These are phyloP conservation scores for Nicotiana tabacum DNA, from an alignment of 257 asterid genomes.

Conservation along the genomic window DNA sequence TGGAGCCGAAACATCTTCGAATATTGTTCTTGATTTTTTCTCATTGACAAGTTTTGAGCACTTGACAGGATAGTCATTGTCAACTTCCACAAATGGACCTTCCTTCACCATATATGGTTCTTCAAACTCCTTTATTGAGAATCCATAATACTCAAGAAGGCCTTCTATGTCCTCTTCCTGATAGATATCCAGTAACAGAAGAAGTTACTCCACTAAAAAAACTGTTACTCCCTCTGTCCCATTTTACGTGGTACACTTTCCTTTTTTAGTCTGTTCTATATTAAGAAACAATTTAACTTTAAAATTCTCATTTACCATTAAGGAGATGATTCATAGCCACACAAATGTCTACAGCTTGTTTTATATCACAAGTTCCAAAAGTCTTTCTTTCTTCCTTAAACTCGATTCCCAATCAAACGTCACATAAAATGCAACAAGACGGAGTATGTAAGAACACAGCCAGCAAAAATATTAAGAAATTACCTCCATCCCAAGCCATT, in stretches of 20 bases:
- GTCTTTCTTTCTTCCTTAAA: too few relatives aligned
- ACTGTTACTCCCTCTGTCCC: not conserved
- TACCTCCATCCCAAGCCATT: constrained; percentile 99
- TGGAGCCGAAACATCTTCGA: constrained; percentile 54
- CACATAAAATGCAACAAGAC: too few relatives aligned
- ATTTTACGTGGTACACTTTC: too few relatives aligned
- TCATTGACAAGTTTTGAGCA: constrained; percentile 71
- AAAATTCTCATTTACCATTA: too few relatives aligned
- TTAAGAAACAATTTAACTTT: too few relatives aligned
- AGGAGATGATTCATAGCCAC: too few relatives aligned
- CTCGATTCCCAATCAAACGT: too few relatives aligned
- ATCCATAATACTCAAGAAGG: constrained; percentile 77
- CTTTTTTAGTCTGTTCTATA: too few relatives aligned
- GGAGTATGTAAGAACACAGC: constrained; percentile 3
- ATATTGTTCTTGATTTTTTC: constrained; percentile 63
- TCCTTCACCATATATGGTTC: constrained; percentile 98
- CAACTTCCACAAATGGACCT: constrained; percentile 57
- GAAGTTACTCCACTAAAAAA: constrained; percentile 9
- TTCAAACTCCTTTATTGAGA: constrained; percentile 75
- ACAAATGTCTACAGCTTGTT: too few relatives aligned
- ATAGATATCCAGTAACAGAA: constrained; percentile 17
- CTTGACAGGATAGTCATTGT: constrained; percentile 78
- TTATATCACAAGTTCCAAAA: too few relatives aligned
- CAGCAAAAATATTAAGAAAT: constrained; percentile 7
- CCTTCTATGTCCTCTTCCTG: constrained; percentile 84